Base-by-base conservation (phyloP, 1,139 yeast species). In the Martiniozyma asiatica region DNA sequence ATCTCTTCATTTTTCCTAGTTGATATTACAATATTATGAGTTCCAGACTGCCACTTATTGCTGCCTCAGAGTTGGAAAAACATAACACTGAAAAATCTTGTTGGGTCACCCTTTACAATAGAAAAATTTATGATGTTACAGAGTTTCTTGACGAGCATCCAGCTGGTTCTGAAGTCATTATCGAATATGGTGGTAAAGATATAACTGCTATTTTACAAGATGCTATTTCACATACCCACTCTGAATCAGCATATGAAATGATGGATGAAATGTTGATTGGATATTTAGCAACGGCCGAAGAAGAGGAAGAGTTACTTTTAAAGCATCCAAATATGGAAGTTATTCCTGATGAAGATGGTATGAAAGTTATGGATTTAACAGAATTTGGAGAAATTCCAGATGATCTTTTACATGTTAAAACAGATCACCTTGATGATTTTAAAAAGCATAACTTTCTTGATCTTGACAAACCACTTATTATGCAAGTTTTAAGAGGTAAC, bases 211-310 rank as follows among this genome's bases (percentile, higher is more conserved):
- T 81, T 28, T 65, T 87, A 71, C 71, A 76, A n/a, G 92, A 82
- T 48, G 54, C 60, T 12, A 53, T 49, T 4, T 63, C 77, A 21
- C 94, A 85, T 50, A 71, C 67, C 33, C 95, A 85, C 56, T 77
- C 89, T 2, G 93, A 81, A 48, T 61, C 79, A 29, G 92, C 95
- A 6, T 84, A 84, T 51, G 95, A 85, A 41, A 78, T 87, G 68
- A 57, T 87, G 41, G 96, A 87, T 36, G 79, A 61, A 35, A 72
- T 68, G 48, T 47, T 74, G 26, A 63, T 69, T 26, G 84, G 77
- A 2, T 67, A 66, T 39, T 46, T 73, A 39, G 82, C 82, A n/a
- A 72, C 74, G 6, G 59, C 55, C 3, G 73, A 68, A 36, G 82
- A 75, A 47, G 77, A 67, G 41, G 53, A 57, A 31, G 72, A 73